Conservation (phyloP, 1,284 basidiomycete species). For the Ceratobasidium sp. region DNA sequence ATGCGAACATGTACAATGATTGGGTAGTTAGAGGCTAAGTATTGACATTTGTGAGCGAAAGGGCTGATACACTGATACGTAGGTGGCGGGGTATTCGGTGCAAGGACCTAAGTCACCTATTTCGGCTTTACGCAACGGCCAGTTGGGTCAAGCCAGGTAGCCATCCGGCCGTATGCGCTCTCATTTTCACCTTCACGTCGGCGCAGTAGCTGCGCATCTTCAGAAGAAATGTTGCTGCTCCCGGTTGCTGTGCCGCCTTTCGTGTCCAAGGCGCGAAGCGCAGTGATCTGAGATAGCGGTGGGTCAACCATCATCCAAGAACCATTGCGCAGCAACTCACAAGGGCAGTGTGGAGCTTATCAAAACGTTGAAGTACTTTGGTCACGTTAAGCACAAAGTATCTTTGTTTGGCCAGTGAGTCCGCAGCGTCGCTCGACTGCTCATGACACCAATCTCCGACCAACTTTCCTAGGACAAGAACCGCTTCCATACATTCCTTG, state of each 20-base stretch:
- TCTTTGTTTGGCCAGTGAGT: conserved; percentile 4
- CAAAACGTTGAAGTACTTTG: conserved; percentile 37
- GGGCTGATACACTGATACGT: too few relatives aligned
- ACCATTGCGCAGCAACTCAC: neutral
- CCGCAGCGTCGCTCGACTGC: conserved; percentile 1
- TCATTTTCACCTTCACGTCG: conserved; percentile 32
- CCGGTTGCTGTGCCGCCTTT: conserved; percentile 21
- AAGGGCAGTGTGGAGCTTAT: conserved; percentile 37
- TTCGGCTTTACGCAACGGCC: conserved; percentile 29
- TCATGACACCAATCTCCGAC: conserved; percentile 62
- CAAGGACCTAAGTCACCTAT: neutral
- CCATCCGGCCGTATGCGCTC: conserved; percentile 36
- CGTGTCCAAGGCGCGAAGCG: conserved; percentile 28
- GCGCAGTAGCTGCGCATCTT: conserved; percentile 35
- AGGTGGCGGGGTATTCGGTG: too few relatives aligned
- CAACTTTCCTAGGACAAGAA: conserved; percentile 76
- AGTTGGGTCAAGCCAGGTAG: conserved; percentile 36
- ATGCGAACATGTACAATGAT: too few relatives aligned
- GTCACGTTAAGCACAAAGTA: conserved; percentile 29
- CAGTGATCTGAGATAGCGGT: neutral
- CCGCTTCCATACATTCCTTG: conserved; percentile 69
- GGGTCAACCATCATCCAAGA: neutral
- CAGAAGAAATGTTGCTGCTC: neutral
- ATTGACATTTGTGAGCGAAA: too few relatives aligned
- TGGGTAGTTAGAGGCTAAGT: too few relatives aligned